Evolutionary conservation across 352 stramenopile genomes (phyloP), one percentile per base, ranked within the genome.

Genomic region (Poterioochromonas sp.): DNA sequence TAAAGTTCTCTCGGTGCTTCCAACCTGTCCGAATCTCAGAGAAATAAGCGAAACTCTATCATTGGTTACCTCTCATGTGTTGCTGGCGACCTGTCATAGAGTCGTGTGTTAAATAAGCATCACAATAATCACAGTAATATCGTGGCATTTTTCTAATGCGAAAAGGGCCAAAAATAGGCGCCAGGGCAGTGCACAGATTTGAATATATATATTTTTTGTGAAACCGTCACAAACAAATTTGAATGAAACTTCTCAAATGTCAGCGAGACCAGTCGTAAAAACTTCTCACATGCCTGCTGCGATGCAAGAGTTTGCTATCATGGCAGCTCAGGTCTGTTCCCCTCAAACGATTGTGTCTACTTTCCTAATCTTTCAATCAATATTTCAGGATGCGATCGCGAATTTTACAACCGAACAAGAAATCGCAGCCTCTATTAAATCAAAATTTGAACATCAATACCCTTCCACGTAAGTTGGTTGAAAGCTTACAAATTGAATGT

Each of bases 101-200:
- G 84, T 96, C 91, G 82, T 96, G 91, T 79, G 91, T 95, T 77
- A 96, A 87, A 82, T 96, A 96, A 70, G 91, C 95, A 81, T 95
- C 90, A 83, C 91, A 95, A 84, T 95, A 96, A 84, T 96, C 91
- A 84, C 91, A 96, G 84, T 95, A 96, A 85, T 95, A 96, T 79
- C 91, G 89, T 82, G 90, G 90, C 90, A 96, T 95, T n/a, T n/a
- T n/a, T n/a, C n/a, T n/a, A n/a, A n/a, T n/a, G n/a, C n/a, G n/a
- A n/a, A n/a, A n/a, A n/a, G n/a, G n/a, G n/a, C n/a, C n/a, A n/a
- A n/a, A n/a, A n/a, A n/a, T n/a, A n/a, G n/a, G n/a, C n/a, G n/a
- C n/a, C n/a, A n/a, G n/a, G n/a, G n/a, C n/a, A n/a, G n/a, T n/a
- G n/a, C n/a, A n/a, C n/a, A n/a, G n/a, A n/a, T n/a, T n/a, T n/a